Percentiles rank a stretch among this genome's conserved stretches.
These are phyloP conservation scores for Cystobasidiopsis lactophilus DNA, from an alignment of 768 basidiomycete species.

Conservation along the genomic window DNA sequence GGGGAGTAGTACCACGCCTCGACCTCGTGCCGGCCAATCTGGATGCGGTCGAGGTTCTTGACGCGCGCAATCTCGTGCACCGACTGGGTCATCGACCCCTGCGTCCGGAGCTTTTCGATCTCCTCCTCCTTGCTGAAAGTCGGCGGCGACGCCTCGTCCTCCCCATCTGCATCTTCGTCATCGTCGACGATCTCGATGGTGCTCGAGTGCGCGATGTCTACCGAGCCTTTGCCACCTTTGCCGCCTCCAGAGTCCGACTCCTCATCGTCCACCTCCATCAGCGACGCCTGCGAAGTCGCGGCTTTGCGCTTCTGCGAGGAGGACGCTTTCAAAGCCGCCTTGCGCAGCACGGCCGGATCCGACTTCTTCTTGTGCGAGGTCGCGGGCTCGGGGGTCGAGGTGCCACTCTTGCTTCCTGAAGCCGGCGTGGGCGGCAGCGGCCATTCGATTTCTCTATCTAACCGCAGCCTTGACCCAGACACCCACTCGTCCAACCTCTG, in stretches of 20 bases:
- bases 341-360: conserved; percentile 10
- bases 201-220: not conserved
- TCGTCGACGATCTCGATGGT: conserved; percentile 17
- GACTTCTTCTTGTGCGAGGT: conserved; percentile 1
- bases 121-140: conserved; percentile 92
- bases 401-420: not conserved
- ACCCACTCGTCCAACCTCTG: conserved; percentile 90
- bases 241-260: conserved; percentile 31
- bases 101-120: conserved; percentile 91
- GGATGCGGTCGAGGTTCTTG: conserved; percentile 89
- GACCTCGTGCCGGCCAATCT: conserved; percentile 88
- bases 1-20: conserved; percentile 99
- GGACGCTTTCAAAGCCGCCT: conserved; percentile 34
- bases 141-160: conserved; percentile 32
- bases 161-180: conserved; percentile 36
- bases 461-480: conserved; percentile 58
- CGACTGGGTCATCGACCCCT: conserved; percentile 96
- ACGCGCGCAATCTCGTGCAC: conserved; percentile 94
- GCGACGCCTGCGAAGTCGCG: conserved; percentile 7
- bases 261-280: conserved; percentile 35
- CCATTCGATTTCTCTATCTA: conserved; percentile 77
- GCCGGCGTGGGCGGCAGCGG: conserved; percentile 35
- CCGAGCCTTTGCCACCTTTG: conserved; percentile 4
- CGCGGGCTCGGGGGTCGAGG: conserved; percentile 7
- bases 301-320: conserved; percentile 19